Evolutionary conservation across 768 basidiomycete species (phyloP).

Genomic region (Melanogaster broomeanus): DNA sequence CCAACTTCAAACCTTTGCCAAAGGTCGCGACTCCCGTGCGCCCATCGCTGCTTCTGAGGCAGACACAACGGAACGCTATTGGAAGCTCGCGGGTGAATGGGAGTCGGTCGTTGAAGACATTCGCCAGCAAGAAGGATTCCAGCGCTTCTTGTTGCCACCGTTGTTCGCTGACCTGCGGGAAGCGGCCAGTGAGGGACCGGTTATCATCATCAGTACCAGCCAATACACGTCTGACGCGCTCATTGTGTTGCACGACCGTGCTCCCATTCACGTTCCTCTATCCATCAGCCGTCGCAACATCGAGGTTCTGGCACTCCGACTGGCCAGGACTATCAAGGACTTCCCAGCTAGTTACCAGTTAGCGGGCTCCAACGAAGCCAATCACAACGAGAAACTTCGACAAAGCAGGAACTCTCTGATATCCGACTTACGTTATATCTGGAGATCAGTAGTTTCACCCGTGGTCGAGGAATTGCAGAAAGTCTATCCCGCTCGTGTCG

Average conservation of each 20-base stretch:
- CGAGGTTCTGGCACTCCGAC: not conserved
- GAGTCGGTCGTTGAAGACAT: slow-evolving; percentile 16
- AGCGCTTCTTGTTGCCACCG: slow-evolving; percentile 27
- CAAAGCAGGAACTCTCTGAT: not conserved
- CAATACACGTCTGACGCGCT: slow-evolving; percentile 34
- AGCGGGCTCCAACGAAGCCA: not conserved
- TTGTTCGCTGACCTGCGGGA: slow-evolving; percentile 13
- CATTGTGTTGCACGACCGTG: slow-evolving; percentile 13
- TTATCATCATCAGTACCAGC: slow-evolving; percentile 37
- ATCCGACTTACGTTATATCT: slow-evolving; percentile 14
- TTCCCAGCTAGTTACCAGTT: not conserved
- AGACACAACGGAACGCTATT: not conserved
- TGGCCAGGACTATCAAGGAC: not conserved
- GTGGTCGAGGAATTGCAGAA: slow-evolving; percentile 3
- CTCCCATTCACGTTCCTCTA: slow-evolving; percentile 6
- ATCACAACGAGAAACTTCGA: slow-evolving; percentile 3
- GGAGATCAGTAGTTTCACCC: slow-evolving; percentile 19
- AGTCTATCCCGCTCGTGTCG: not conserved
- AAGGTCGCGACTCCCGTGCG: not conserved
- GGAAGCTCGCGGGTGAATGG: slow-evolving; percentile 5
- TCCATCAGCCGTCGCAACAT: not conserved
- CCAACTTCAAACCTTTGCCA: not conserved
- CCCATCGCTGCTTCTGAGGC: not conserved
- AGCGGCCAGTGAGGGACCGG: slow-evolving; percentile 25
- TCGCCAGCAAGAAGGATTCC: slow-evolving; percentile 20